phyloP scores from a whole-genome alignment of 2,329 filamentous ascomycete species.

The Aspergillus udagawae region DNA sequence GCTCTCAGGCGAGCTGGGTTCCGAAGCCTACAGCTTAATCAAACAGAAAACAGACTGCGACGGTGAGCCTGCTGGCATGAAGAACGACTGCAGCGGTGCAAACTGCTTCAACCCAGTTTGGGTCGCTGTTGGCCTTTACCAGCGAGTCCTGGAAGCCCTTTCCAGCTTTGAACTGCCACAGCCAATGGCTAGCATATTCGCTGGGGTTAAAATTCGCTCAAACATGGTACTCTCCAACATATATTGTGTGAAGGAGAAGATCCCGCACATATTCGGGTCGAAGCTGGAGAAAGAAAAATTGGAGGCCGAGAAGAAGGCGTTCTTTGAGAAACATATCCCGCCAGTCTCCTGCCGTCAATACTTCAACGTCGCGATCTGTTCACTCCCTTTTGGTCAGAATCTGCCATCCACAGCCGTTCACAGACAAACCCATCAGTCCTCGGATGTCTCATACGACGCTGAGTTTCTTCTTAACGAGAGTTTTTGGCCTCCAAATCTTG shows the following conservation, averaged over 20 bases:
- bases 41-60: slow-evolving; percentile 5
- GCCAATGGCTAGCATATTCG: slow-evolving; percentile 8
- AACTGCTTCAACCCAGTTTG: slow-evolving; percentile 10
- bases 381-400: not conserved
- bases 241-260: not conserved
- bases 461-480: not conserved
- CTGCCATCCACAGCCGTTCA: not conserved
- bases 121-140: slow-evolving; percentile 16
- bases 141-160: slow-evolving; percentile 10
- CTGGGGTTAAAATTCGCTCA: slow-evolving; percentile 4
- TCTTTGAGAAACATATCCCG: slow-evolving; percentile 5
- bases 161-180: not conserved
- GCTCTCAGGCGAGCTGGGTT: slow-evolving; percentile 13
- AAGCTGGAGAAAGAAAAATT: not conserved
- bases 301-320: not conserved
- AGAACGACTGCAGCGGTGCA: not conserved
- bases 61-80: not conserved
- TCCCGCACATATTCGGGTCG: not conserved
- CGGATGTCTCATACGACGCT: not conserved
- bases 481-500: not conserved
- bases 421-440: not conserved
- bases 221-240: not conserved
- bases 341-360: not conserved
- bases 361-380: slow-evolving; percentile 5
- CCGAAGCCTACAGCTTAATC: slow-evolving; percentile 8